Evolutionary conservation across 2,329 filamentous ascomycete species (phyloP), one percentile per base, ranked within the genome.

Genomic region (Pseudogymnoascus sp.): DNA sequence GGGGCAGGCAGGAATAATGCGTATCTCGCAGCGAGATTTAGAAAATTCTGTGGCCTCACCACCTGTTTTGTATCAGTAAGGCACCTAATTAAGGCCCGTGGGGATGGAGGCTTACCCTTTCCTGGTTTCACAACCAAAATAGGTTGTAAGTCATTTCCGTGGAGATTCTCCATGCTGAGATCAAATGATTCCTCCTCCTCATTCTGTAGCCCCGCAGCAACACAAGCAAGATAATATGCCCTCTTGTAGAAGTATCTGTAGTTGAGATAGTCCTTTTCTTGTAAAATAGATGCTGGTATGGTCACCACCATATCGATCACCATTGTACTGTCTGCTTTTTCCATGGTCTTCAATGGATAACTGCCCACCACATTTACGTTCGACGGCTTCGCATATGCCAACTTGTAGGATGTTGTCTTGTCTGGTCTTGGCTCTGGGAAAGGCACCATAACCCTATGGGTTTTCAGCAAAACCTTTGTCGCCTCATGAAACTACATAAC

Each of bases 241-340:
- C 93, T 82, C 71, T 96, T 96, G 77, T 97, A 93, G 72, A 97
- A 96, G 77, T 96, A 97, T 65, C 95, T 86, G 79, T 95, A 83
- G 74, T 96, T 92, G 60, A 93, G 81, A 73, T 93, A 97, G 75
- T 99, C 95, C 76, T 97, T 97, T 50, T 96, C 90, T 72, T 96
- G 91, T 70, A 97, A 93, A 11, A 96, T 76, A 0, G 82, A 77
- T 64, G 79, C 75, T 4, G 95, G 93, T 86, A 99, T 96, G 59
- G 89, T 89, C 14, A 96, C 85, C 5, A 93, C 86, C 82, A 97
- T 84, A 74, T 97, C 93, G 65, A 97, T 81, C 14, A 82, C 80
- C 26, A 87, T 76, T 26, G 74, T 75, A 59, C 77, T 75, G 68
- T 87, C 84, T 10, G 81, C 80, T 70, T 88, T 89, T 64, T 86